Conservation (phyloP, 176 grass and related monocot species). For the Aegilops bicornis region DNA sequence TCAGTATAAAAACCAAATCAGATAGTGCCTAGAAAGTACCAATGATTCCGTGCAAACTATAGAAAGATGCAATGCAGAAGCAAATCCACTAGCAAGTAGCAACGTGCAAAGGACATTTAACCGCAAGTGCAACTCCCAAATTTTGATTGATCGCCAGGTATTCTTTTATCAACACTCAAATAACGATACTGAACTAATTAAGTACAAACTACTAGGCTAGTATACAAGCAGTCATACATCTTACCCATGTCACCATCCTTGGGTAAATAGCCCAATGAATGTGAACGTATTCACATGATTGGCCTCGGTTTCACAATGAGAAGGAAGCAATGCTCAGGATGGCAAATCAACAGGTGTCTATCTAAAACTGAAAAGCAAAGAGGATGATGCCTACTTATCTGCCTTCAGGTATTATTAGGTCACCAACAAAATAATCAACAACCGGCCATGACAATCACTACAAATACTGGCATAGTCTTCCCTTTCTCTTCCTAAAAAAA, state of each 20-base stretch:
- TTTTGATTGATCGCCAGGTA: neutral
- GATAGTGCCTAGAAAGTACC: neutral
- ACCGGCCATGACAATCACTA: neutral
- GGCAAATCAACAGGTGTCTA: neutral
- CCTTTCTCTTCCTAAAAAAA: neutral
- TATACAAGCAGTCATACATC: neutral
- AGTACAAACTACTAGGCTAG: neutral
- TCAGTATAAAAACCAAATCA: neutral
- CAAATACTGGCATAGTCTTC: neutral
- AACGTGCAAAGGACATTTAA: neutral
- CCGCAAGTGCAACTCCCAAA: neutral
- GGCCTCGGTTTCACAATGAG: neutral
- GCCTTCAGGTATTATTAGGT: neutral
- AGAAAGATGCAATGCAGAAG: neutral
- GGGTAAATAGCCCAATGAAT: neutral
- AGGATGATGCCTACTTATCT: neutral
- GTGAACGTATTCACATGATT: neutral
- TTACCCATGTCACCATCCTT: neutral
- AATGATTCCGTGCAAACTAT: neutral
- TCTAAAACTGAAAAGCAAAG: neutral
- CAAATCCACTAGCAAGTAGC: neutral
- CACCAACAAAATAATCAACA: neutral
- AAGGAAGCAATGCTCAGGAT: neutral
- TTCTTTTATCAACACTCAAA: neutral
- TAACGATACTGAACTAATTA: neutral